Base-by-base conservation (phyloP, 768 basidiomycete genomes). In the Pisolithus tinctorius region DNA sequence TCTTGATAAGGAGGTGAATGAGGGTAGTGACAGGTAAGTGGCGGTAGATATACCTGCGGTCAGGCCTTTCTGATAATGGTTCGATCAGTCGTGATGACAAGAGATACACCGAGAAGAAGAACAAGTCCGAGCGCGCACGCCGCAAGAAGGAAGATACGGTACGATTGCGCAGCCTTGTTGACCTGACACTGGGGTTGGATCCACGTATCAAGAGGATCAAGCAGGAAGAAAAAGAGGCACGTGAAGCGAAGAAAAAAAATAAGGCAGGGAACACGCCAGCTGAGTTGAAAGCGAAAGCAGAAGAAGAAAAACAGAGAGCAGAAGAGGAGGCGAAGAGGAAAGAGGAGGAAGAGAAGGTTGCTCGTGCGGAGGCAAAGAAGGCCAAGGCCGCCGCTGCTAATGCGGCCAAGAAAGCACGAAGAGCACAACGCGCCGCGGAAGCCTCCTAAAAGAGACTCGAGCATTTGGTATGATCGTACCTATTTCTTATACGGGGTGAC, bases 31-130 rank as follows among this genome's bases (percentile, higher is more conserved):
- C 67, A 90, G 79, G 92, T 93, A 48, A 57, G 84, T 75, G 1
- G 7, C 48, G 9, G 14, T 47, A 41, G 31, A 16, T 34, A 27
- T 23, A 11, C 14, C 13, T 31, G 47, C 45, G 20, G 46, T 20
- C 16, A 43, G 36, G 49, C 34, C 45, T n/a, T 52, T 23, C 53
- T 66, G 47, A 60, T 56, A 16, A 6, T 31, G 48, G 13, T 11
- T 3, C 40, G 49, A 45, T 16, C 58, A 94, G 92, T 65, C 95
- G 95, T 51, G 95, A 98, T 69, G 95, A 99, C 69, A 98, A 98
- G 72, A 87, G 95, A 29, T 96, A 94, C 73, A 93, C 92, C 16
- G 95, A 98, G 73, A 98, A 97, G 79, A 99, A 99, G 80, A 99
- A 99, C 82, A 97, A 96, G 71, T 72, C 89, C 5, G 95, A 99